phyloP scores from a whole-genome alignment of 345 rosid genomes.

The Odontarrhena argentea region DNA sequence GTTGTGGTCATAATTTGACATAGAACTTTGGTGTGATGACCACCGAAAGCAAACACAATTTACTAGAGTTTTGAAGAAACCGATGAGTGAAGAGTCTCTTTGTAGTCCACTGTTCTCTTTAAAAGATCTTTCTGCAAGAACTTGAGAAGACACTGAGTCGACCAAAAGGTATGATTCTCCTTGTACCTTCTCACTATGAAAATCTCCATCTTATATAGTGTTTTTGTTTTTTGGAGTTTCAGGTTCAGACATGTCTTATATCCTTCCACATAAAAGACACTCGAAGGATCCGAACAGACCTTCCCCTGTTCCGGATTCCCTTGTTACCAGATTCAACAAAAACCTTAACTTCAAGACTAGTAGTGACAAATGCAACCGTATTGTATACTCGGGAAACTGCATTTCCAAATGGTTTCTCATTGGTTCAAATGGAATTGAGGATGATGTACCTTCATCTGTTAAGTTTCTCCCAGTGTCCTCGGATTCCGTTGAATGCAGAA shows the following conservation, averaged over 20 bases:
- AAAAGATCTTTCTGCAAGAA: not conserved
- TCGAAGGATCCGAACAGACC: constrained; percentile 39
- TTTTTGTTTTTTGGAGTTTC: constrained; percentile 11
- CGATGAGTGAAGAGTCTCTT: too few species aligned
- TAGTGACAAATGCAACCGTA: constrained; percentile 12
- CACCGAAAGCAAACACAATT: too few species aligned
- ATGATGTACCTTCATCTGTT: constrained; percentile 41
- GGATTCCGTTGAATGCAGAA: constrained; percentile 35
- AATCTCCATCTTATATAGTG: not conserved
- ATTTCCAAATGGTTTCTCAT: constrained; percentile 52
- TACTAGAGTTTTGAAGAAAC: too few species aligned
- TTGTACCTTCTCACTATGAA: too few species aligned
- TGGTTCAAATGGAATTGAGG: constrained; percentile 49
- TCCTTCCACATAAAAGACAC: constrained; percentile 69
- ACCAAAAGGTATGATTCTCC: too few species aligned
- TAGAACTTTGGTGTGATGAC: too few species aligned
- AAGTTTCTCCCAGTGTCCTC: constrained; percentile 45
- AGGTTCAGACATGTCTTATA: constrained; percentile 52
- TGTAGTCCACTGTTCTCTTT: too few species aligned
- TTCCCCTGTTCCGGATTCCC: constrained; percentile 44
- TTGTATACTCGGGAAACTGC: constrained; percentile 39
- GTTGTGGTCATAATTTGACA: too few species aligned
- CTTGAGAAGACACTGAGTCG: too few species aligned
- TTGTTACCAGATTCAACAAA: constrained; percentile 40
- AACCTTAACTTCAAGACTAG: constrained; percentile 32